Evolutionary conservation across 2,329 filamentous ascomycete genomes (phyloP), one percentile per base, ranked within the genome.

Genomic region (Falciphora oryzae): DNA sequence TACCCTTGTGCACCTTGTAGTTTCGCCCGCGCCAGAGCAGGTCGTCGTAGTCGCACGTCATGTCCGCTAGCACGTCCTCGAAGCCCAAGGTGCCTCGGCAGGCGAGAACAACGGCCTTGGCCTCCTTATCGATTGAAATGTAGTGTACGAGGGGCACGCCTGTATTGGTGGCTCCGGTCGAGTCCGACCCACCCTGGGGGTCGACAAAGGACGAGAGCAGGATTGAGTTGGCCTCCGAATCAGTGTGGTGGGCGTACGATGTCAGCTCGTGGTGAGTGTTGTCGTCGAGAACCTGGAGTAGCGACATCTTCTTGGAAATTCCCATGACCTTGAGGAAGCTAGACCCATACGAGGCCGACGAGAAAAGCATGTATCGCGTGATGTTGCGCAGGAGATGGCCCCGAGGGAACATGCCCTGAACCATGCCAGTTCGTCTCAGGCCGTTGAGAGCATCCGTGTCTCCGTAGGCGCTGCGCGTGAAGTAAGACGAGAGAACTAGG

Each of bases 1-100:
- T 87, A 18, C 89, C 89, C 72, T 91, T 91, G 75, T 92, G 89
- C 0, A 91, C 89, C 68, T 88, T 86, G 77, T 89, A 91, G 1
- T 78, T 77, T 65, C 81, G 83, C 22, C 86, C 87, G 65, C 85
- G 81, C 87, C 89, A 89, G 6, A 78, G 67, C 13, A 90, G 75
- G 64, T 87, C 81, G 68, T 90, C 88, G 67, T 91, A 91, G 60
- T 90, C 89, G 73, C 89, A 91, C 35, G 88, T 88, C 83, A 91
- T 85, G 70, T 91, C 89, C 0, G 88, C 88, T 50, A 92, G 76
- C 29, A 91, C 84, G 71, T 92, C 89, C 70, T 91, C 89, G 66
- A 91, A 91, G 0, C 89, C 89, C 56, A 90, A 79, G 0, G 89
- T 92, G 1, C 89, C 89, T 53, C 89, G 83, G 62, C 89, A 89